Evolutionary conservation across 2,329 filamentous ascomycete genomes (phyloP), one percentile per base, ranked within the genome.

Genomic region (Podosphaera fusca): DNA sequence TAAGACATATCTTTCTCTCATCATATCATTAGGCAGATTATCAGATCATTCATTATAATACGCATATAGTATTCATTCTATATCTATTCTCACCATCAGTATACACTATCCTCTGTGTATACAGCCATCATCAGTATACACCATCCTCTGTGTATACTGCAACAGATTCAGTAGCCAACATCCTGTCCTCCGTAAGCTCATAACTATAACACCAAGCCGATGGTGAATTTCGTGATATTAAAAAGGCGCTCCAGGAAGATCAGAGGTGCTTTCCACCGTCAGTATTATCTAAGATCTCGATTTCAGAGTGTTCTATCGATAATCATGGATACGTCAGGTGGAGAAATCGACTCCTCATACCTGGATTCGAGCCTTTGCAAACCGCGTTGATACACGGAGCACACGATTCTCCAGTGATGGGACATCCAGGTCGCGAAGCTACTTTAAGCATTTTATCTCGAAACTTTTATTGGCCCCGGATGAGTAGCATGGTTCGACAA

Each of bases 171-270:
- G n/a, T n/a, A n/a, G n/a, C n/a, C n/a, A n/a, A n/a, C n/a, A n/a
- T n/a, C n/a, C n/a, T n/a, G n/a, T n/a, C n/a, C n/a, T n/a, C n/a
- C n/a, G n/a, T n/a, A n/a, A n/a, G n/a, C n/a, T n/a, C n/a, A n/a
- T n/a, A n/a, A n/a, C n/a, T n/a, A n/a, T n/a, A n/a, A n/a, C n/a
- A n/a, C n/a, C 50, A 36, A 5, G 31, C 51, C 7, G 51, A 53
- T 53, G 51, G 51, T n/a, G 33, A 53, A 36, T 53, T 36, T 29
- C 33, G 51, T 35, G 33, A 38, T 53, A 53, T 53, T n/a, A 55
- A 34, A 34, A 42, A 42, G 30, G 52, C 52, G 8, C 8, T 55
- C 8, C 14, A 35, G 10, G n/a, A 55, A 6, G 35, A 55, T 33
- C 14, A 55, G 29, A 4, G 35, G 12, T 55, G 52, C 31, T 55